These are phyloP conservation scores for Monilinia polystroma DNA, from an alignment of 2,329 filamentous ascomycete species.

Conservation along the genomic window DNA sequence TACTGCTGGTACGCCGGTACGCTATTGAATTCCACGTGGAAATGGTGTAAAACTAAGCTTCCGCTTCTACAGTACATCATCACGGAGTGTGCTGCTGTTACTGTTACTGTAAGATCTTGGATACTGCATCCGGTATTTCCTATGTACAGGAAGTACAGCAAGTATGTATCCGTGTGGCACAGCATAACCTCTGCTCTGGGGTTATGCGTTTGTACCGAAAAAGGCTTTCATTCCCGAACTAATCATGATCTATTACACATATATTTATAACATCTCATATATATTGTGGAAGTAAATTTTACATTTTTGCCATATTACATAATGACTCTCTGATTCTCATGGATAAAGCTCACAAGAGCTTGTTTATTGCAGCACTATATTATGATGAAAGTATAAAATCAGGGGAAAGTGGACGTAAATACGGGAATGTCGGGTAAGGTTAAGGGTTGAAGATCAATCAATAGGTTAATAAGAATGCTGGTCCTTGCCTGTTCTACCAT, in stretches of 20 bases:
- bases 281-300: no score
- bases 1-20: constrained; percentile 4
- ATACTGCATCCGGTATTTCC: background rate
- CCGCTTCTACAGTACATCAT: no score
- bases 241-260: no score
- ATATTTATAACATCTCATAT: no score
- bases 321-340: no score
- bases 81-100: no score
- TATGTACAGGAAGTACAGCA: background rate
- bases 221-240: background rate
- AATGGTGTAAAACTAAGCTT: background rate
- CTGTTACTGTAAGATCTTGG: background rate
- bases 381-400: no score
- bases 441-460: background rate
- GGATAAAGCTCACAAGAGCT: no score
- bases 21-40: constrained; percentile 13
- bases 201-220: background rate
- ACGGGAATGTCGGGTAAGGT: background rate
- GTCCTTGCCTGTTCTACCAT: background rate
- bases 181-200: constrained; percentile 1
- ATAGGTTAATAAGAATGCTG: background rate
- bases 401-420: background rate
- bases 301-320: no score
- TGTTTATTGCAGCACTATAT: no score
- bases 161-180: background rate